phyloP scores from a whole-genome alignment of 768 basidiomycete species.

The Suillus americanus region DNA sequence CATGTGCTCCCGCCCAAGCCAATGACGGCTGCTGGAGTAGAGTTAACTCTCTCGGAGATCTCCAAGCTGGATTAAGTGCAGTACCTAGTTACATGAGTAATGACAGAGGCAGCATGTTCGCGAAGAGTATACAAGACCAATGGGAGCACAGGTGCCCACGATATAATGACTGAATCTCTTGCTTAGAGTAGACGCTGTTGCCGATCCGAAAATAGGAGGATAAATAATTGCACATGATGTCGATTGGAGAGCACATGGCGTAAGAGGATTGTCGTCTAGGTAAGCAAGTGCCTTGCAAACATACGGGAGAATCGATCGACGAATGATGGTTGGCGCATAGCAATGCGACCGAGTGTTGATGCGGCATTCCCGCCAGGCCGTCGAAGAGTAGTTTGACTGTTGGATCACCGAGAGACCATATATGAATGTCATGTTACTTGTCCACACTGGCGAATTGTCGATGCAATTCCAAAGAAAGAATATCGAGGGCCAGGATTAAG shows the following conservation, averaged over 20 bases:
- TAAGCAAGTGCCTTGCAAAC: neutral
- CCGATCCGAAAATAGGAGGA: neutral
- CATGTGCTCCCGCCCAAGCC: neutral
- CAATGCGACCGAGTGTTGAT: neutral
- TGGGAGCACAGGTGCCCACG: neutral
- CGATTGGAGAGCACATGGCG: neutral
- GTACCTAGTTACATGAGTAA: neutral
- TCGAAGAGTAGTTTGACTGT: neutral
- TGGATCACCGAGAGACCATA: neutral
- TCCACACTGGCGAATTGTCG: neutral
- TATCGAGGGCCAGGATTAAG: neutral
- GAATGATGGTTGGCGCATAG: too few relatives aligned
- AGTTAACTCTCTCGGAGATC: neutral
- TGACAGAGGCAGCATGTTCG: neutral
- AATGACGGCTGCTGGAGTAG: neutral
- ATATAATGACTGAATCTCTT: neutral
- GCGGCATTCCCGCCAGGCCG: neutral
- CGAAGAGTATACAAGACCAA: neutral
- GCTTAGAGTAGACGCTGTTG: neutral
- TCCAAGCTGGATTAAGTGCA: neutral
- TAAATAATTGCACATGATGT: neutral
- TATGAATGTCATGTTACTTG: neutral
- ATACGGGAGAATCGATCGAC: neutral
- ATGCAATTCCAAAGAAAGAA: neutral
- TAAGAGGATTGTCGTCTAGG: neutral